phyloP scores from a whole-genome alignment of 129 eudicot genomes.

The Logfia minima region DNA sequence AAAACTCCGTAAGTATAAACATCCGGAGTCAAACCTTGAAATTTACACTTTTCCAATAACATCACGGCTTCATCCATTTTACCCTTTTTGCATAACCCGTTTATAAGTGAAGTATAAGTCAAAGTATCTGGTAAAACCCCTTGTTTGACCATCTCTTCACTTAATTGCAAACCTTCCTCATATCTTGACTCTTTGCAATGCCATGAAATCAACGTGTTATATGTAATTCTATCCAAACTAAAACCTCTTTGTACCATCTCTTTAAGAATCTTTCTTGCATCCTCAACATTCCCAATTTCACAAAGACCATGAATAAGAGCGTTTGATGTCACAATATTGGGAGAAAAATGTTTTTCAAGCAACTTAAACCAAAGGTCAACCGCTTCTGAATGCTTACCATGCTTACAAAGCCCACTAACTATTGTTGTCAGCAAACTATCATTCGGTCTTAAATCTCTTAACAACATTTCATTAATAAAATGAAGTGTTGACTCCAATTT shows the following conservation, averaged over 20 bases:
- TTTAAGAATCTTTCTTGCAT: conserved; percentile 49
- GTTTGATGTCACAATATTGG: conserved; percentile 62
- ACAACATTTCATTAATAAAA: conserved; percentile 54
- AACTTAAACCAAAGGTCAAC: conserved; percentile 57
- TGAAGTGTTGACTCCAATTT: conserved; percentile 46
- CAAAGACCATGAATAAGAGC: conserved; percentile 75
- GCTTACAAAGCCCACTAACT: conserved; percentile 55
- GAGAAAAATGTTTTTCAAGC: conserved; percentile 46
- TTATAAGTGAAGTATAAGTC: conserved; percentile 61
- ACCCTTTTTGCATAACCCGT: conserved; percentile 56
- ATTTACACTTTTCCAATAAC: conserved; percentile 54
- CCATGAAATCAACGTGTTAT: conserved; percentile 63
- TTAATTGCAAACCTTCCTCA: conserved; percentile 58
- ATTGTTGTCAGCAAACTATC: conserved; percentile 59
- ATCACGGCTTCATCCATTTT: conserved; percentile 70
- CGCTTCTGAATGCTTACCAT: conserved; percentile 63
- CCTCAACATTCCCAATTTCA: conserved; percentile 46
- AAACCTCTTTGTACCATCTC: conserved; percentile 51
- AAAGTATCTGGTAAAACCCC: conserved; percentile 53
- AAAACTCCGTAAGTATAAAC: conserved; percentile 53
- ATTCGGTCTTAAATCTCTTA: conserved; percentile 58
- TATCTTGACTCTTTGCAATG: conserved; percentile 58
- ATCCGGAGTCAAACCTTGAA: conserved; percentile 49
- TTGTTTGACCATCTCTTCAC: conserved; percentile 53
- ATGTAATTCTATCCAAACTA: conserved; percentile 53